Evolutionary conservation across 2,329 filamentous ascomycete genomes (phyloP).

Genomic region (Aspergillus udagawae): DNA sequence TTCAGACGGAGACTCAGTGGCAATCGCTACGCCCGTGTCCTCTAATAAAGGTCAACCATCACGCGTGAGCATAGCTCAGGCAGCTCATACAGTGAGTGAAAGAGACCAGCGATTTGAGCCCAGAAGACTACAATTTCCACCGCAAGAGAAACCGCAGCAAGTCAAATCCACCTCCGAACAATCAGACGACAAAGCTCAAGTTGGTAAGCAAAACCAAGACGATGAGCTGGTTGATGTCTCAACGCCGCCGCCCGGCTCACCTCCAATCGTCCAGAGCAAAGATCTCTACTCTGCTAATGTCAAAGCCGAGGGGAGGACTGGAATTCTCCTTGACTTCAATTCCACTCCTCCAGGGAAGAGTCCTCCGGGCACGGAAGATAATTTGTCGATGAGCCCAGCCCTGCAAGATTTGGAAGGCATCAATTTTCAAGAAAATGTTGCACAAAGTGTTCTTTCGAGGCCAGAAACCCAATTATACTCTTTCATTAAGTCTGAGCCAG

Average conservation of each 20-base stretch:
- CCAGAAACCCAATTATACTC: neutral
- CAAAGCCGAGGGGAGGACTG: neutral
- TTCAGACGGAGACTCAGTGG: neutral
- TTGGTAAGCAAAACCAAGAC: neutral
- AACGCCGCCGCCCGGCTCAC: neutral
- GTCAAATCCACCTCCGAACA: neutral
- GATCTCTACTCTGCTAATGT: neutral
- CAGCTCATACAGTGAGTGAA: neutral
- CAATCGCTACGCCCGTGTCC: neutral
- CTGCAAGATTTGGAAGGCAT: conserved; percentile 19
- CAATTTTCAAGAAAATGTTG: conserved; percentile 8
- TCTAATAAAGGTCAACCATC: neutral
- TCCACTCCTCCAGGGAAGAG: conserved; percentile 8
- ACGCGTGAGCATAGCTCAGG: neutral
- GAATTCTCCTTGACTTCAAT: conserved; percentile 21
- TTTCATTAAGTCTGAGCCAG: neutral
- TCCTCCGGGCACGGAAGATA: neutral
- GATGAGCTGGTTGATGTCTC: neutral
- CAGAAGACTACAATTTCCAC: neutral
- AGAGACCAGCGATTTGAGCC: neutral
- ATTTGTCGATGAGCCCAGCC: conserved; percentile 11
- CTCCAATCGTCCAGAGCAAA: neutral
- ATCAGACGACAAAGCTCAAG: too few species aligned
- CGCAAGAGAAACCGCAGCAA: neutral
- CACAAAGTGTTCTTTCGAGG: neutral